Conservation (phyloP, 768 basidiomycete genomes). For the Amanita muscaria region DNA sequence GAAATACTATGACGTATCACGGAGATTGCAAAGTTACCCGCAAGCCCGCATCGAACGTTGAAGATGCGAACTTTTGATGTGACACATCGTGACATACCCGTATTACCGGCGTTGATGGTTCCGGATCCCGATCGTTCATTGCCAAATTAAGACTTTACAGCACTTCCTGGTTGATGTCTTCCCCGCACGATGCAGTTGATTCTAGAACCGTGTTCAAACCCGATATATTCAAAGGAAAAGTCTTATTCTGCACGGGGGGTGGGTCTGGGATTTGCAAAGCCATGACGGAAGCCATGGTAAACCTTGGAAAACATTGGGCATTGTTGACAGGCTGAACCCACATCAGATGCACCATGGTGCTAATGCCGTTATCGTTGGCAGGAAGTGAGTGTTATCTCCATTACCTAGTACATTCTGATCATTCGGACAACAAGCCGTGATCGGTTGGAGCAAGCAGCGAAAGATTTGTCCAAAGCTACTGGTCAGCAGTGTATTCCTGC, state of each 20-base stretch:
- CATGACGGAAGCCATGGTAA: constrained; percentile 78
- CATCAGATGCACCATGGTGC: constrained; percentile 77
- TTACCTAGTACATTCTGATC: constrained; percentile 1
- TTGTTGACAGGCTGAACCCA: not conserved
- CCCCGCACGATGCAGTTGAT: too few relatives aligned
- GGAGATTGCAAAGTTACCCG: too few relatives aligned
- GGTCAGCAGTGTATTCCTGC: constrained; percentile 63
- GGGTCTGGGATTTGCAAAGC: constrained; percentile 88
- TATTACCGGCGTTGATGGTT: too few relatives aligned
- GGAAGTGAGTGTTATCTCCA: constrained; percentile 52
- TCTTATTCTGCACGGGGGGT: constrained; percentile 86
- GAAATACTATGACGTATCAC: too few relatives aligned
- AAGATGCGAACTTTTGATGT: too few relatives aligned
- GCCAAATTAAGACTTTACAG: too few relatives aligned
- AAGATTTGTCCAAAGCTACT: constrained; percentile 61
- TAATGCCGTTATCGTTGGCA: constrained; percentile 71
- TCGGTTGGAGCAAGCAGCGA: constrained; percentile 58
- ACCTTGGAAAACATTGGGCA: not conserved
- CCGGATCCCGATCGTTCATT: too few relatives aligned
- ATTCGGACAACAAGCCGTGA: constrained; percentile 60
- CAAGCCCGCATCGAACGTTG: too few relatives aligned
- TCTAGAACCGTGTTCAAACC: constrained; percentile 63
- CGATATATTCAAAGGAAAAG: constrained; percentile 85
- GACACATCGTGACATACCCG: too few relatives aligned
- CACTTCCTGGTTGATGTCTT: too few relatives aligned